Evolutionary conservation across 768 basidiomycete genomes (phyloP), one percentile per base, ranked within the genome.

Genomic region (Megacollybia marginata): DNA sequence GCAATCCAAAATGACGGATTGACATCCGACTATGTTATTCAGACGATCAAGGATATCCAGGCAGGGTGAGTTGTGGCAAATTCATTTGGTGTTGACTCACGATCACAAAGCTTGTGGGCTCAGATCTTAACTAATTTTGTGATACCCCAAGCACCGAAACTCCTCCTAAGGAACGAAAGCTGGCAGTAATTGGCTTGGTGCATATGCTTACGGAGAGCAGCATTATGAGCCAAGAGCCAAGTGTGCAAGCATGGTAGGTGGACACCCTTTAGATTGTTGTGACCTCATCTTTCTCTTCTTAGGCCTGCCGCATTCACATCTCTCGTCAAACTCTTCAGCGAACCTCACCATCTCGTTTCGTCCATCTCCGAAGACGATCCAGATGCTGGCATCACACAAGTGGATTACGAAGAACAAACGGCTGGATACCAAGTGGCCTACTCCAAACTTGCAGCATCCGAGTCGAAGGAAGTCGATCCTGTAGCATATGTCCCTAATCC

Each of bases 351-450:
- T 53, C 75, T 91, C 60, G 55, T 65, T 1, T 66, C 67, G 42
- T 52, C 57, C 46, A 70, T 71, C 33, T 65, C 65, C 6, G 65
- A 60, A 47, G 71, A 82, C n/a, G 79, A 82, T 44, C 63, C 73
- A 8, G 69, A 79, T 42, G 70, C 72, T 0, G 80, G 79, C 0
- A 60, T 90, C 33, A 88, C 88, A 1, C 80, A 79, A 47, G 81
- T 96, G 43, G 95, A 97, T 62, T 83, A 82, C 53, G 95, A 97
- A 60, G 94, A 97, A 61, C 87, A 89, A 61, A 76, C 78, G 2
- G 85, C 86, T 6, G 90, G 92, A 1, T 97, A 97, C 66, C 96
- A 98, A 60, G 90, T 91, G 0, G 88, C 92, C 4, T 98, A 94
- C 69, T 92, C 92, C 47, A 80, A 87, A 33, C 76, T 97, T 15